Percentiles rank a stretch among this genome's conserved stretches.
phyloP scores from a whole-genome alignment of 306 rosid genomes.

The Lathyrus oleraceus region DNA sequence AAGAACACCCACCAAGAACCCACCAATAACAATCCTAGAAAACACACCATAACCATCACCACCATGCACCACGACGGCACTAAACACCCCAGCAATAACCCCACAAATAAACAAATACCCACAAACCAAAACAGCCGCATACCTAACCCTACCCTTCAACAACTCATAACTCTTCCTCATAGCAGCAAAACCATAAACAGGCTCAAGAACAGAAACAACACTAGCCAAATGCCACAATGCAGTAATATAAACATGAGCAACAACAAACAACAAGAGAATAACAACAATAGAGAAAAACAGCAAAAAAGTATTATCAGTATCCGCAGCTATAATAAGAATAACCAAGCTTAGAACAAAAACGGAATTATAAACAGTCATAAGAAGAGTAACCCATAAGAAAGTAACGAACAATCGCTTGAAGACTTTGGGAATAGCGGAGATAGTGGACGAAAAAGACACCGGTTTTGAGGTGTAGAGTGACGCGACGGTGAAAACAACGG shows the following conservation, averaged over 20 bases:
- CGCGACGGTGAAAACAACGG: constrained; percentile 91
- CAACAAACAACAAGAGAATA: constrained; percentile 54
- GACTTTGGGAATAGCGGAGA: constrained; percentile 83
- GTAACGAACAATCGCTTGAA: constrained; percentile 86
- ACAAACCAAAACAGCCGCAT: constrained; percentile 57
- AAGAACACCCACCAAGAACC: constrained; percentile 79
- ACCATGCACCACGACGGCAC: constrained; percentile 76
- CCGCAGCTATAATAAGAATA: constrained; percentile 54
- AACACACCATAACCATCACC: constrained; percentile 58
- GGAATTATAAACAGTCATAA: constrained; percentile 68
- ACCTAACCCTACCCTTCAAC: constrained; percentile 66
- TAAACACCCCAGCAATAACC: constrained; percentile 54
- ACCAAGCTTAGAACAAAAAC: constrained; percentile 50
- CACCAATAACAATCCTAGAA: constrained; percentile 74
- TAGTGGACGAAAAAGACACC: constrained; percentile 69
- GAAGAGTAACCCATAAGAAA: constrained; percentile 73
- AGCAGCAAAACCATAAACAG: constrained; percentile 70
- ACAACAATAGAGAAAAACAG: constrained; percentile 39
- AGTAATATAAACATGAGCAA: constrained; percentile 75
- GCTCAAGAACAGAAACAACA: constrained; percentile 87
- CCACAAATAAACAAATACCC: constrained; percentile 58
- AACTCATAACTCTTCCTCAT: constrained; percentile 86
- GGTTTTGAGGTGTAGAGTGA: constrained; percentile 85
- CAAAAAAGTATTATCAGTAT: constrained; percentile 45
- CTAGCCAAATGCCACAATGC: constrained; percentile 94